Base-by-base conservation (phyloP, 345 rosid species). In the Balakata baccata region DNA sequence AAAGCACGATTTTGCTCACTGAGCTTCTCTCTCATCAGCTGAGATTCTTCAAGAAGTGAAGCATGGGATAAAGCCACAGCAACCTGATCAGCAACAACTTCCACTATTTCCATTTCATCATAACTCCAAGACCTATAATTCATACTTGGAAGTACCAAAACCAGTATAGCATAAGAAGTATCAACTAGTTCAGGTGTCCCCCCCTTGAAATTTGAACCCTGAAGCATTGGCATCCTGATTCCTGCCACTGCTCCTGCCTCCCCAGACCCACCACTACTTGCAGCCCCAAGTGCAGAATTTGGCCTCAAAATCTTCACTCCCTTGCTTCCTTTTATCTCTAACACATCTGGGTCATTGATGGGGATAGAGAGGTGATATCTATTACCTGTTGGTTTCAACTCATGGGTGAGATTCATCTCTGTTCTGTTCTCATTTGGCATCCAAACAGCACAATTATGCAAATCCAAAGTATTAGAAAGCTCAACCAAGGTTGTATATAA, bases 51-150 rank as follows among this genome's bases (percentile, higher is more conserved):
- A 4, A 94, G 97, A 79, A 94, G 92, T 9, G 98, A 84, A 56
- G 98, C 98, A 64, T 94, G 98, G 11, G 98, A 94, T 43, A 94
- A 87, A 60, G 98, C 98, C 64, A 94, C 98, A 2, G 98, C 98
- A 52, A 94, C 98, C 83, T 94, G 98, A 86, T 94, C 98, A 65
- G 98, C 98, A 69, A 94, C 98, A 64, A 92, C 98, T 82, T 90
- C 92, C 3, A 93, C 91, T 69, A 94, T 94, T 82, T 94, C 96
- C 74, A 90, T 69, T 75, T 88, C 98, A 46, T 88, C 83, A 69
- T 78, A 58, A 61, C 85, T 86, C 98, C 98, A 94, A 69, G 59
- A 78, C 59, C 88, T 82, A 14, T 87, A 80, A 64, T 80, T 79
- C 46, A 58, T 71, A 64, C 71, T 68, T 0, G 98, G 97, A 80